A percentile compares a stretch with the other conserved stretches of the same genome.
Conservation (phyloP, 805 yeast species). For the Saturnispora dispora region DNA sequence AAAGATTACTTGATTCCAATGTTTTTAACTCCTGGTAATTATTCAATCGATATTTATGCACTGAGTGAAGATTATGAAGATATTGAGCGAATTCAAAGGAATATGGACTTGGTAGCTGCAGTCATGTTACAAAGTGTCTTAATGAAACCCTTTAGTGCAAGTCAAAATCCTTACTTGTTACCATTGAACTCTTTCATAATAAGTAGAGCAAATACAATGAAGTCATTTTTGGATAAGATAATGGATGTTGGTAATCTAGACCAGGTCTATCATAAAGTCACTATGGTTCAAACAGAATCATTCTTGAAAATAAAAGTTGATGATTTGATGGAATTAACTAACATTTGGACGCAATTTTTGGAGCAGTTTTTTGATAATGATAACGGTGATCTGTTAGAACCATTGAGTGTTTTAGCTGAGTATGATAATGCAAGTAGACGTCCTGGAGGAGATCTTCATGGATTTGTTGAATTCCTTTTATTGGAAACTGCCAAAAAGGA, state of each 20-base stretch:
- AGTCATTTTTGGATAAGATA: constrained; percentile 36
- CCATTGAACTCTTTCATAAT: constrained; percentile 70
- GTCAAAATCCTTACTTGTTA: constrained; percentile 57
- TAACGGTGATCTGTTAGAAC: background rate
- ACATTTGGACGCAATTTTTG: constrained; percentile 33
- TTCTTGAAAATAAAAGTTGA: constrained; percentile 43
- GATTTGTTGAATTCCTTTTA: constrained; percentile 8
- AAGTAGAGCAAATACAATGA: constrained; percentile 39
- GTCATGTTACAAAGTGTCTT: constrained; percentile 57
- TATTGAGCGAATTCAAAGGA: constrained; percentile 30
- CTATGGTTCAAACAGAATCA: constrained; percentile 43
- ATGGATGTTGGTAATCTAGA: constrained; percentile 52
- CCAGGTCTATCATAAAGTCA: constrained; percentile 41
- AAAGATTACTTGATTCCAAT: constrained; percentile 42
- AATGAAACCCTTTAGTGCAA: constrained; percentile 52
- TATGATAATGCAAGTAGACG: constrained; percentile 31
- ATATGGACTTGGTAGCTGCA: constrained; percentile 47
- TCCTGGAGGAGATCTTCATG: constrained; percentile 12
- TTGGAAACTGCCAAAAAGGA: constrained; percentile 5
- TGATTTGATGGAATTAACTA: constrained; percentile 37
- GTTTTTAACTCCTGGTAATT: constrained; percentile 45
- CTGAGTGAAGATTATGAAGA: constrained; percentile 21
- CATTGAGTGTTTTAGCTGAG: constrained; percentile 5
- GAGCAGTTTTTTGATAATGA: constrained; percentile 21
- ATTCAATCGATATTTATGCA: constrained; percentile 35